phyloP scores from a whole-genome alignment of 2,329 filamentous ascomycete genomes.

The Xylaria sp. region DNA sequence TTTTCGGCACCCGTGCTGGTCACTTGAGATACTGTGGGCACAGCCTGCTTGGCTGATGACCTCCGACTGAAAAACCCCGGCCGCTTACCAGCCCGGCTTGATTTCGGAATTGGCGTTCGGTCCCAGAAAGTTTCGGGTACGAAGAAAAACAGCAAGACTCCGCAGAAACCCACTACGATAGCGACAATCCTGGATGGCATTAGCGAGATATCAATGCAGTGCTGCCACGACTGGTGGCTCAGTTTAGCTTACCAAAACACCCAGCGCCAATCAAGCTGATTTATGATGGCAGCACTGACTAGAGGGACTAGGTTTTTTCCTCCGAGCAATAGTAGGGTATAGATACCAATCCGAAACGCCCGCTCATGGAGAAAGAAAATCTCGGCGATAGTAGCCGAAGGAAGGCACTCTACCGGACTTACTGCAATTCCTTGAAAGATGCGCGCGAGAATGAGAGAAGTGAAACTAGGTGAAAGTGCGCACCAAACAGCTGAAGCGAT shows the following conservation, averaged over 20 bases:
- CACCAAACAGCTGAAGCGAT: constrained; percentile 81
- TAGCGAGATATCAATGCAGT: constrained; percentile 9
- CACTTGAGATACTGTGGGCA: constrained; percentile 22
- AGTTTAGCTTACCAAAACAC: constrained; percentile 72
- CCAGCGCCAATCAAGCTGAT: constrained; percentile 83
- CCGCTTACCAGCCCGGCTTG: constrained; percentile 46
- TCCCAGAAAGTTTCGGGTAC: constrained; percentile 98
- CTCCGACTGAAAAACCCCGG: constrained; percentile 55
- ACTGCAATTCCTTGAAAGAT: constrained; percentile 89
- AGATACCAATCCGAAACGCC: constrained; percentile 87
- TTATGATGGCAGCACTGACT: constrained; percentile 83
- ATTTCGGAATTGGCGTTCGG: constrained; percentile 64
- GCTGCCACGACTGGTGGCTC: not conserved
- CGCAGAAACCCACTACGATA: constrained; percentile 75
- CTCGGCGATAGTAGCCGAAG: constrained; percentile 91
- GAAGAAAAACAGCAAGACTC: constrained; percentile 80
- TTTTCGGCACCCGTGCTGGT: constrained; percentile 1
- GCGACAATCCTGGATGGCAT: constrained; percentile 70
- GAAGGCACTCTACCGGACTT: constrained; percentile 89
- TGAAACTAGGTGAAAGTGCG: constrained; percentile 79
- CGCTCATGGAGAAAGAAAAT: constrained; percentile 96
- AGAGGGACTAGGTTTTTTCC: constrained; percentile 91
- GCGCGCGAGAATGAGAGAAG: constrained; percentile 78
- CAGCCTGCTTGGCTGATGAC: constrained; percentile 48
- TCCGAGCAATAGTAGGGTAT: constrained; percentile 84